phyloP scores from a whole-genome alignment of 2,329 filamentous ascomycete species.

The Sclerotinia glacialis region DNA sequence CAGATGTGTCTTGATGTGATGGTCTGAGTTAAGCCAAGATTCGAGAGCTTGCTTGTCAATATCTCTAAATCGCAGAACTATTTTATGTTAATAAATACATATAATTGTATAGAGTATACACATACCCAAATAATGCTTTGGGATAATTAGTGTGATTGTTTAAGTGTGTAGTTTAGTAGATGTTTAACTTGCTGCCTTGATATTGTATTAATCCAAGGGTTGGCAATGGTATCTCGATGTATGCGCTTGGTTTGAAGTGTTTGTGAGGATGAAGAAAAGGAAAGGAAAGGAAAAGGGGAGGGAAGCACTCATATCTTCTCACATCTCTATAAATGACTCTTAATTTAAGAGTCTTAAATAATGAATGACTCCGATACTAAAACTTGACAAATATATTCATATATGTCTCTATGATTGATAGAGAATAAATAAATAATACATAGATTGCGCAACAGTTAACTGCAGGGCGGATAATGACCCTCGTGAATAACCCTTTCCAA shows the following conservation, averaged over 20 bases:
- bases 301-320: too few relatives aligned
- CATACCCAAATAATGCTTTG: not conserved
- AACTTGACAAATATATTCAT: too few relatives aligned
- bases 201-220: not conserved
- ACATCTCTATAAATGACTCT: too few relatives aligned
- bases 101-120: not conserved
- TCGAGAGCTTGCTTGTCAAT: too few relatives aligned
- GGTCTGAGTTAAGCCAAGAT: not conserved
- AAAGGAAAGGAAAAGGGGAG: not conserved
- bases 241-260: not conserved
- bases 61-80: not conserved
- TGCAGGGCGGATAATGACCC: too few relatives aligned
- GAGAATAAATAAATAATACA: too few relatives aligned
- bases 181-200: not conserved
- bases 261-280: not conserved
- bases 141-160: not conserved
- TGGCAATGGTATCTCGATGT: not conserved
- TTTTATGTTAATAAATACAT: not conserved
- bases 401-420: too few relatives aligned
- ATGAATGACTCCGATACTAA: too few relatives aligned
- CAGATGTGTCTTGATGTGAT: too few relatives aligned
- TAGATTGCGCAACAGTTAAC: too few relatives aligned
- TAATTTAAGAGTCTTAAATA: too few relatives aligned
- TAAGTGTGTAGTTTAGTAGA: not conserved
- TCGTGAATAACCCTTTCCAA: too few relatives aligned